Conservation (phyloP, 768 basidiomycete genomes). For the Lyophyllum shimeji region DNA sequence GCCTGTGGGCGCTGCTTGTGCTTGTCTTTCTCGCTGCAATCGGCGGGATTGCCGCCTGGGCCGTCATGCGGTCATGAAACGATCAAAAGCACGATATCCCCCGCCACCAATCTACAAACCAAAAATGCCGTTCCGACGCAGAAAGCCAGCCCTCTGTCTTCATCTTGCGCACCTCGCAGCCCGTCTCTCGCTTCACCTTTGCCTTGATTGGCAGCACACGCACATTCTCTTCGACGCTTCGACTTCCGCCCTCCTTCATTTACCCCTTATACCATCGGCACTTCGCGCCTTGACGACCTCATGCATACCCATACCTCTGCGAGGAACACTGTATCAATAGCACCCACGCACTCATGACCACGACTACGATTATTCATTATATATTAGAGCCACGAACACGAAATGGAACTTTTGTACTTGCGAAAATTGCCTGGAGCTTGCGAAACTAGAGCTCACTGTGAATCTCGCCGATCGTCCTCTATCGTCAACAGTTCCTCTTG, state of each 20-base stretch:
- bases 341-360: constrained; percentile 1
- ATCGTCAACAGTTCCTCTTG: too few relatives aligned
- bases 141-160: neutral
- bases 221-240: neutral
- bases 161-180: neutral
- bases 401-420: neutral
- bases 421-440: too few relatives aligned
- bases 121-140: neutral
- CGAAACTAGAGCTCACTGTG: too few relatives aligned
- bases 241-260: neutral
- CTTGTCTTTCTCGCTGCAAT: constrained; percentile 38
- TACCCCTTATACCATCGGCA: neutral
- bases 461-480: too few relatives aligned
- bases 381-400: neutral
- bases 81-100: neutral
- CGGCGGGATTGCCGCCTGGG: constrained; percentile 34
- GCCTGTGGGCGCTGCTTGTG: constrained; percentile 50
- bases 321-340: constrained; percentile 14
- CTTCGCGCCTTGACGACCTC: neutral
- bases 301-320: constrained; percentile 2
- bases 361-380: constrained; percentile 7
- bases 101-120: neutral
- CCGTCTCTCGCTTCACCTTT: too few relatives aligned
- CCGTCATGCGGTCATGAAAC: constrained; percentile 19
- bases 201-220: too few relatives aligned